Conservation (phyloP, 345 rosid genomes). For the Rhodamnia rubescens region DNA sequence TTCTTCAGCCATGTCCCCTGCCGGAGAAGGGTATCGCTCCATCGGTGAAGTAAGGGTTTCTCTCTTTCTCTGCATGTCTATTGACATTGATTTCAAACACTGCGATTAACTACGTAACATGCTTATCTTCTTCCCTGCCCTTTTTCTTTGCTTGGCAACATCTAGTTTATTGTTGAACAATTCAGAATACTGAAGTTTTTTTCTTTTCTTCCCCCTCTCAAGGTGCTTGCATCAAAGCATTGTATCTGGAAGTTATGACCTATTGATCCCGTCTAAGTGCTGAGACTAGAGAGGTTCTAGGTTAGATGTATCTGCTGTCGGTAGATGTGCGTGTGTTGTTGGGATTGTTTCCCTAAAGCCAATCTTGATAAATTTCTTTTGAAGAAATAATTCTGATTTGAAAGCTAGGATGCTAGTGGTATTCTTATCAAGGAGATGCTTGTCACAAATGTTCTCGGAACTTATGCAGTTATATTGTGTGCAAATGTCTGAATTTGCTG, state of each 20-base stretch:
- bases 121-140: neutral
- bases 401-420: neutral
- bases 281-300: neutral
- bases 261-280: neutral
- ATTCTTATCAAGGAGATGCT: neutral
- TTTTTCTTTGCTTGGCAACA: neutral
- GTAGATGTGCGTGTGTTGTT: accelerated
- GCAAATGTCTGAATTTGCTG: neutral
- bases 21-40: constrained; percentile 60
- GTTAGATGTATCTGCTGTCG: neutral
- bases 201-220: neutral
- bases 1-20: constrained; percentile 34
- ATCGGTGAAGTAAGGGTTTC: constrained; percentile 35
- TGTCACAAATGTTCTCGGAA: neutral
- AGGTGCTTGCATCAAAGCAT: neutral
- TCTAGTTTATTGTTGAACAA: neutral
- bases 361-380: neutral
- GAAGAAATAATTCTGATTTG: neutral
- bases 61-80: neutral
- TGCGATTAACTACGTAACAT: too few species aligned
- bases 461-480: neutral
- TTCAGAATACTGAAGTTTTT: neutral
- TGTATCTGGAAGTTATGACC: neutral
- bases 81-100: neutral
- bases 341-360: neutral